Base-by-base conservation (phyloP, 2,329 filamentous ascomycete species). In the Tolypocladium nubicola region DNA sequence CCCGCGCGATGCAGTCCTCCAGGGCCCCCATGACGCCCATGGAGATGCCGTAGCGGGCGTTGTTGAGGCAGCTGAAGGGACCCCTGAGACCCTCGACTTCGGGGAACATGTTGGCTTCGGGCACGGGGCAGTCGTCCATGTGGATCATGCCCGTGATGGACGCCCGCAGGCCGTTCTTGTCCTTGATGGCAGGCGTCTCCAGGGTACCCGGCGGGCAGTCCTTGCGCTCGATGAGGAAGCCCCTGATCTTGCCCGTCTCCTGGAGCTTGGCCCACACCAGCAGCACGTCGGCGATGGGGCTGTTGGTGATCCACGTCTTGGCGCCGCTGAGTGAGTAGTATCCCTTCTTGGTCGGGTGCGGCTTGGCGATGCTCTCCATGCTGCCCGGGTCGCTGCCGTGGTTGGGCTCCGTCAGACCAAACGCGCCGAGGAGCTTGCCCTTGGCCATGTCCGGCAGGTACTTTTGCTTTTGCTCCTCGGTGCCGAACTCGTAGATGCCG, bases 91-190 rank as follows among this genome's bases (percentile, higher is more conserved):
- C 94, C 70, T 96, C 89, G 6, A 96, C 82, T 1, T 89, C 83
- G 1, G 92, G 92, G 66, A 99, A 91, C 91, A 99, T 96, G 75
- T 97, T 96, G 65, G 84, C 89, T 63, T 87, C 85, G 0, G 91
- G 86, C 0, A 99, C 90, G 0, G 94, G 93, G 63, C 89, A 92
- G 61, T 88, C 85, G 62, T 97, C 93, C 68, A 99, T 81, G 65
- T 96, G 91, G 63, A 99, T 97, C 94, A 97, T 97, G 58, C 94
- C 94, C 0, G 94, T 99, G 61, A 97, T 88, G 14, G 90, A 96
- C 14, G 94, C 94, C 58, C 94, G 82, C 38, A 99, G 83, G 1
- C 92, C 94, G 61, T 89, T 97, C 81, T 99, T 99, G 76, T 97
- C 84, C 78, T 95, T 95, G 71, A 99, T 87, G 14, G 88, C 77